phyloP scores from a whole-genome alignment of 148 eudicot species.

The Camellia sinensis region DNA sequence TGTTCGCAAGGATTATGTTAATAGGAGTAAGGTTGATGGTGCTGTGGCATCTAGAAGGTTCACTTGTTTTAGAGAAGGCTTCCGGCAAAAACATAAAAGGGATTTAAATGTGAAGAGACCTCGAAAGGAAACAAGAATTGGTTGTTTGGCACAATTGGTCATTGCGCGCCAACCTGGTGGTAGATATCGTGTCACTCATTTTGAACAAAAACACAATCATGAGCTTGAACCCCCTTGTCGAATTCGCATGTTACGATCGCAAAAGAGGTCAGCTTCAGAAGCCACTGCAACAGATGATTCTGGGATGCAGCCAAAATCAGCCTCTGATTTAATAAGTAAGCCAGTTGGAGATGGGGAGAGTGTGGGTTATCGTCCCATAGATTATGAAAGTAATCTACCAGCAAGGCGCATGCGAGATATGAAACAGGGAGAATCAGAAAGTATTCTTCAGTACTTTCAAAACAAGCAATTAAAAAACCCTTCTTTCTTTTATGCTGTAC shows the following conservation, averaged over 20 bases:
- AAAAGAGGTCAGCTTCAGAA: constrained; percentile 23
- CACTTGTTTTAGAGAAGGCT: constrained; percentile 29
- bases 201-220: constrained; percentile 32
- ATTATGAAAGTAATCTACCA: constrained; percentile 17
- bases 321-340: constrained; percentile 9
- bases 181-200: constrained; percentile 21
- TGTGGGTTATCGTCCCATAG: constrained; percentile 13
- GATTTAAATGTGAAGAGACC: constrained; percentile 22
- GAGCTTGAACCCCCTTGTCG: constrained; percentile 22
- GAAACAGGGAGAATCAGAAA: constrained; percentile 27
- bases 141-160: constrained; percentile 27
- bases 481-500: constrained; percentile 32
- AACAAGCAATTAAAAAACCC: constrained; percentile 19
- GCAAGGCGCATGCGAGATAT: constrained; percentile 19
- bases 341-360: constrained; percentile 17
- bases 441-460: constrained; percentile 28
- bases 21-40: constrained; percentile 28
- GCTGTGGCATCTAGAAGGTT: constrained; percentile 31
- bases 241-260: constrained; percentile 24
- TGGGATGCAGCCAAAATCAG: constrained; percentile 8
- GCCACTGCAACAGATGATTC: constrained; percentile 9
- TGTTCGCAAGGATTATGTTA: constrained; percentile 28
- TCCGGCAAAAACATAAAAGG: constrained; percentile 19
- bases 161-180: constrained; percentile 24
- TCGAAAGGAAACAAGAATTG: constrained; percentile 31